Evolutionary conservation across 805 yeast genomes (phyloP).

Genomic region (Suhomyces canberraensis): DNA sequence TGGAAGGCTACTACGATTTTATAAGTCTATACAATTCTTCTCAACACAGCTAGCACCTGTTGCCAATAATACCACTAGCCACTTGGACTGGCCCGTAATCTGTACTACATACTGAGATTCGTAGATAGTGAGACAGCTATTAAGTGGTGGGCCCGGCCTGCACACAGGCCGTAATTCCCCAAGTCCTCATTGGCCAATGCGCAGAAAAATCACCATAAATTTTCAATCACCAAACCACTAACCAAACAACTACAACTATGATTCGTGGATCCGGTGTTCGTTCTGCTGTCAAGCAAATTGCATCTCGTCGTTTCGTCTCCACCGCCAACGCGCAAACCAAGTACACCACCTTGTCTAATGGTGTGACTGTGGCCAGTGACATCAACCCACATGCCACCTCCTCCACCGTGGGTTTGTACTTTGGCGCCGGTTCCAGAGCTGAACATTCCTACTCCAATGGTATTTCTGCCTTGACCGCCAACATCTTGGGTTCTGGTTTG

Average conservation of each 20-base stretch:
- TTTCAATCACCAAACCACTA: constrained; percentile 2
- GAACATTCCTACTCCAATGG: constrained; percentile 84
- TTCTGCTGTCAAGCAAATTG: constrained; percentile 22
- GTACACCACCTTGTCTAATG: constrained; percentile 70
- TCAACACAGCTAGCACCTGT: not conserved
- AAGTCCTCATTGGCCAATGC: constrained; percentile 4
- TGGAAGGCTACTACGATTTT: not conserved
- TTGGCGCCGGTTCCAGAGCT: constrained; percentile 75
- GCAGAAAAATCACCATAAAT: constrained; percentile 4
- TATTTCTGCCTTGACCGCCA: constrained; percentile 63
- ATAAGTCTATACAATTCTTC: not conserved
- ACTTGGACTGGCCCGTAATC: too few species aligned
- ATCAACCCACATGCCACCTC: constrained; percentile 51
- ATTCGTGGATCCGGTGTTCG: constrained; percentile 42
- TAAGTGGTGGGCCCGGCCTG: too few species aligned
- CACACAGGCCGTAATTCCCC: constrained; percentile 2
- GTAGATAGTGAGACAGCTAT: too few species aligned
- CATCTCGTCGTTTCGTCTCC: constrained; percentile 56
- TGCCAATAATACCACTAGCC: too few species aligned
- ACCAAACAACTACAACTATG: constrained; percentile 18
- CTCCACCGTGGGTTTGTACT: constrained; percentile 65
- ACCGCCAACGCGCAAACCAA: constrained; percentile 57
- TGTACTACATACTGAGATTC: too few species aligned
- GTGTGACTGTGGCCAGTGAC: constrained; percentile 71
- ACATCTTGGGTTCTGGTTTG: constrained; percentile 41